Evolutionary conservation across 352 stramenopile species (phyloP).

Genomic region (Pythium sp.): DNA sequence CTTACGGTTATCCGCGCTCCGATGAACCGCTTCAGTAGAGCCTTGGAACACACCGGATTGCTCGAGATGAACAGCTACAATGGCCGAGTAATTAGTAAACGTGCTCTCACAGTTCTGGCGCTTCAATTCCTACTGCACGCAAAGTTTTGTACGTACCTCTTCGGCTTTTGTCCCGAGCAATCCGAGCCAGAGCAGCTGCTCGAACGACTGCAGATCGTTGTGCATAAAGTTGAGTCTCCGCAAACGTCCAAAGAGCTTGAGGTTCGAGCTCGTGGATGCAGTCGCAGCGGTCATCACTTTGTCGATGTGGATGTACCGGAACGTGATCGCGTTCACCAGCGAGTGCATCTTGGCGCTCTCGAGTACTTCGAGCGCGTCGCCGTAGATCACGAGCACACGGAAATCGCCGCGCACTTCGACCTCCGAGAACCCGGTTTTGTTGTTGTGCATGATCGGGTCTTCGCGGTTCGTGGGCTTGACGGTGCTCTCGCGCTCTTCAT

Average conservation of each 20-base stretch:
- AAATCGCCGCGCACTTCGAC: slow-evolving; percentile 72
- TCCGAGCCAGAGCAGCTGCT: slow-evolving; percentile 61
- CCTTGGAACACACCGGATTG: slow-evolving; percentile 54
- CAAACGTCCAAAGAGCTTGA: slow-evolving; percentile 62
- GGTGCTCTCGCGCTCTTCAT: slow-evolving; percentile 29
- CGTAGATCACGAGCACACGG: slow-evolving; percentile 64
- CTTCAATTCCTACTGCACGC: too few species aligned
- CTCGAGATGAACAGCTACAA: slow-evolving; percentile 57
- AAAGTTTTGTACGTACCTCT: slow-evolving; percentile 34
- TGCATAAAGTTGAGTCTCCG: slow-evolving; percentile 57
- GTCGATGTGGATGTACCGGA: slow-evolving; percentile 54
- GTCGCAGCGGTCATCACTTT: slow-evolving; percentile 35
- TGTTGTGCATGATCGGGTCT: slow-evolving; percentile 44
- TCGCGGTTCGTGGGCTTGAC: slow-evolving; percentile 41
- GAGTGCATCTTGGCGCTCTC: slow-evolving; percentile 52
- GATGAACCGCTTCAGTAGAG: slow-evolving; percentile 54
- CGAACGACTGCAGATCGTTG: slow-evolving; percentile 64
- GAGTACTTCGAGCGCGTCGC: slow-evolving; percentile 59
- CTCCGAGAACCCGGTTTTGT: slow-evolving; percentile 62
- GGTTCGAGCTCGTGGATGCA: slow-evolving; percentile 29
- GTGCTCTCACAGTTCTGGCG: too few species aligned
- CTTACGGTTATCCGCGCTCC: slow-evolving; percentile 49
- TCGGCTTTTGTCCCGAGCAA: slow-evolving; percentile 52
- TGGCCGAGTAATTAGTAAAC: too few species aligned
- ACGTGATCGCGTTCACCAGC: slow-evolving; percentile 60